phyloP scores from a whole-genome alignment of 2,329 filamentous ascomycete species.

The Fusarium secorum region DNA sequence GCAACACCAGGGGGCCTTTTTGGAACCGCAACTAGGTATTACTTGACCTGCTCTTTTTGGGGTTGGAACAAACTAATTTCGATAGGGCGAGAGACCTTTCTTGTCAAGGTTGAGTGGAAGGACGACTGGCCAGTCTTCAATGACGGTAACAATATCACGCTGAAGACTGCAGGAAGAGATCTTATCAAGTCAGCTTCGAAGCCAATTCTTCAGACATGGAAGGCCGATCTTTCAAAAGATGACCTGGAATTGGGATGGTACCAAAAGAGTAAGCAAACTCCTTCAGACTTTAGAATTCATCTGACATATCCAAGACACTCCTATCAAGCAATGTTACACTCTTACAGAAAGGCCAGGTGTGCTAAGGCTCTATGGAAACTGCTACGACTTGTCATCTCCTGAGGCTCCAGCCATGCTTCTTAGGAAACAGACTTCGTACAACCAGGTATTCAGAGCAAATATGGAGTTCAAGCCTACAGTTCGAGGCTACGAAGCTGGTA shows the following conservation, averaged over 20 bases:
- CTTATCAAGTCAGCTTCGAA: neutral
- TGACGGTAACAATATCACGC: constrained; percentile 33
- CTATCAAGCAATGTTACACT: constrained; percentile 50
- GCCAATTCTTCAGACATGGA: neutral
- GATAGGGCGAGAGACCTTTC: constrained; percentile 37
- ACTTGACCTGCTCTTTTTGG: rapidly evolving
- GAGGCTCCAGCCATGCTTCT: constrained; percentile 61
- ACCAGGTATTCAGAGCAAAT: constrained; percentile 52
- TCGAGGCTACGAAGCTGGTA: constrained; percentile 58
- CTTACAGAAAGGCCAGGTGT: constrained; percentile 53
- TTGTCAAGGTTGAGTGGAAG: constrained; percentile 39
- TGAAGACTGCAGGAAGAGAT: constrained; percentile 26
- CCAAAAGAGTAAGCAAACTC: constrained; percentile 33
- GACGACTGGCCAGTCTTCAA: constrained; percentile 41
- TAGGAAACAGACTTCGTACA: constrained; percentile 59
- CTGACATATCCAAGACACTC: constrained; percentile 30
- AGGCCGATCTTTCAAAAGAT: constrained; percentile 21
- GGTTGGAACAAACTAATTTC: neutral
- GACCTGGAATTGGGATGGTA: constrained; percentile 39
- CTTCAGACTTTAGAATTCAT: rapidly evolving
- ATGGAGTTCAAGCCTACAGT: constrained; percentile 56
- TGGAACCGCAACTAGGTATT: constrained; percentile 39
- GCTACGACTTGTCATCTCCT: constrained; percentile 59
- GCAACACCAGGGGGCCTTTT: constrained; percentile 4
- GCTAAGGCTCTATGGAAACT: constrained; percentile 60